These are phyloP conservation scores for Triticum timopheevii DNA, from an alignment of 176 grass and related monocot species.

Conservation along the genomic window DNA sequence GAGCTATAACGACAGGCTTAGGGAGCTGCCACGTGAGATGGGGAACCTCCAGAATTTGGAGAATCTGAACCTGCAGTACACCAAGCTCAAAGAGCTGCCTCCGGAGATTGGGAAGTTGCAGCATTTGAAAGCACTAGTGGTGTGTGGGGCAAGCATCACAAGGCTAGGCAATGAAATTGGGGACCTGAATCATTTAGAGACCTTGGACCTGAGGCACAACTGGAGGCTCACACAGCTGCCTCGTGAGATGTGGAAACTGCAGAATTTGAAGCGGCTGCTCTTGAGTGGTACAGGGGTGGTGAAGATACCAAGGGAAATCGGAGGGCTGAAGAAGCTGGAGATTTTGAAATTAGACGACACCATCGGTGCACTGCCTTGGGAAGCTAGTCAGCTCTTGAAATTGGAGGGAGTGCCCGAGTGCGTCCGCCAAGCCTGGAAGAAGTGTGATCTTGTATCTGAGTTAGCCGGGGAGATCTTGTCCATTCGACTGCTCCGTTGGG, in stretches of 20 bases:
- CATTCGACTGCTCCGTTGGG: accelerated
- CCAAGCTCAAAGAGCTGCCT: too few species aligned
- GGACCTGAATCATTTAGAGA: too few species aligned
- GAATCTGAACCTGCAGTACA: too few species aligned
- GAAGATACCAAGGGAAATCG: neutral
- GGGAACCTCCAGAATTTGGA: too few species aligned
- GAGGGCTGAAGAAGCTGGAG: neutral
- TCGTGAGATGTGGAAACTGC: neutral
- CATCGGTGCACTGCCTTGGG: neutral
- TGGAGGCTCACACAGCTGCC: accelerated
- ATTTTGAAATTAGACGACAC: neutral
- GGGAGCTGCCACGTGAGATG: too few species aligned
- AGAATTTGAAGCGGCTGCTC: neutral
- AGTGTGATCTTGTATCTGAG: neutral
- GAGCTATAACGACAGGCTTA: too few species aligned
- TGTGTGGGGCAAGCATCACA: accelerated
- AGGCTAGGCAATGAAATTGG: too few species aligned
- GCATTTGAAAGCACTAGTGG: too few species aligned
- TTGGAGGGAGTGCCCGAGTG: neutral
- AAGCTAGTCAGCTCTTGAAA: neutral
- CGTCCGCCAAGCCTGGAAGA: neutral
- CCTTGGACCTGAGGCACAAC: accelerated
- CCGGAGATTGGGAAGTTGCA: too few species aligned
- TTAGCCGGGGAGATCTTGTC: neutral
- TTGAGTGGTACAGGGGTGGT: accelerated